Conservation (phyloP, 225 moss, liverwort and hornwort genomes). For the Pseudoscleropodium purum region DNA sequence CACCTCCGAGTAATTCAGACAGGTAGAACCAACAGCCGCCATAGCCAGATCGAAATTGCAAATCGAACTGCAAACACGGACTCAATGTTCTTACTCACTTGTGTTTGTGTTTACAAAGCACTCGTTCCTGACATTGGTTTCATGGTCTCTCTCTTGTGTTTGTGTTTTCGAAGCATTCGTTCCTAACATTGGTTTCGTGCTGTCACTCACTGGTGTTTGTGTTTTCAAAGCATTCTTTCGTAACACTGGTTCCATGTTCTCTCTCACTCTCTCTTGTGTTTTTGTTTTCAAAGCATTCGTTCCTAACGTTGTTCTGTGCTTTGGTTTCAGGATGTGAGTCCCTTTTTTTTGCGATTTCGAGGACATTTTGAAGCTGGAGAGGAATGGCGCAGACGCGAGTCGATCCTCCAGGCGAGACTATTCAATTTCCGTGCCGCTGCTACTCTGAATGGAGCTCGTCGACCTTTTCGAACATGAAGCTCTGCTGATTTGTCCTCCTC, state of each 20-base stretch:
- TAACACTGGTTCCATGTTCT: not conserved
- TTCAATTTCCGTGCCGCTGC: not conserved
- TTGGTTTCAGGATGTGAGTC: not conserved
- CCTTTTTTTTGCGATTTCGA: not conserved
- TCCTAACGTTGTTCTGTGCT: not conserved
- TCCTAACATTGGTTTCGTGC: not conserved
- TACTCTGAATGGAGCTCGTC: not conserved
- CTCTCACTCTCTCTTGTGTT: not conserved
- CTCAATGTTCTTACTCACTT: not conserved
- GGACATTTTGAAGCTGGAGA: constrained; percentile 26
- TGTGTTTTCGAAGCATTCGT: too few species aligned
- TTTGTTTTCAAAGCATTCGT: not conserved
- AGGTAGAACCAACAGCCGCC: not conserved
- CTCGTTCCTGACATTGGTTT: not conserved
- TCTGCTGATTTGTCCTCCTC: not conserved
- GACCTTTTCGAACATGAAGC: not conserved
- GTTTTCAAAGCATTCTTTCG: not conserved
- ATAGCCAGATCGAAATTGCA: not conserved
- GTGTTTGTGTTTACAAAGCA: not conserved
- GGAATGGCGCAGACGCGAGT: constrained; percentile 48
- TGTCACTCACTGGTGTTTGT: not conserved
- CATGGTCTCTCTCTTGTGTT: too few species aligned
- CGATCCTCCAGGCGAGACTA: constrained; percentile 44
- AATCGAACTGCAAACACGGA: not conserved
- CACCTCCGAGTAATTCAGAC: constrained; percentile 1